Conservation (phyloP, 2,329 filamentous ascomycete genomes). For the Dothistroma pini region DNA sequence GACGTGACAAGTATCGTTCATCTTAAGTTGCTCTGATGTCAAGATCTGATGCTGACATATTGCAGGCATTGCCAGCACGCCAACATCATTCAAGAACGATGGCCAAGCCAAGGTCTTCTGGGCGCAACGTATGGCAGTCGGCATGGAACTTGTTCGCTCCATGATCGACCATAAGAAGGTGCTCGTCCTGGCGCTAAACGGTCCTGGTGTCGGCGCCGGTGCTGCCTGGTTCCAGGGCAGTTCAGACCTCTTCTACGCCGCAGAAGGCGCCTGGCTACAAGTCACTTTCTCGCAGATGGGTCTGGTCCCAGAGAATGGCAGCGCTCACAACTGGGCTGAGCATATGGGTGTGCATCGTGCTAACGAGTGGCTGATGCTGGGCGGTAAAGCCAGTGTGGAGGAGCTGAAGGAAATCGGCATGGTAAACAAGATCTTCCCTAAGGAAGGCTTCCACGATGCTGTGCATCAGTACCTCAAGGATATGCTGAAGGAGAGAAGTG, state of each 20-base stretch:
- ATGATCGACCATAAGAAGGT: slow-evolving; percentile 31
- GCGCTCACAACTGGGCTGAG: slow-evolving; percentile 26
- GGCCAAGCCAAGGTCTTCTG: slow-evolving; percentile 29
- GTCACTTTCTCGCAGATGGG: slow-evolving; percentile 29
- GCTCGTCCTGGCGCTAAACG: slow-evolving; percentile 29
- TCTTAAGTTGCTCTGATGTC: neutral
- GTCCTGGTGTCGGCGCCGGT: slow-evolving; percentile 29
- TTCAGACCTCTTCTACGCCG: slow-evolving; percentile 29
- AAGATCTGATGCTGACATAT: neutral
- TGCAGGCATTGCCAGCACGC: slow-evolving; percentile 15
- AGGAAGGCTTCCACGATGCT: slow-evolving; percentile 25
- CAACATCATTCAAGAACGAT: slow-evolving; percentile 24
- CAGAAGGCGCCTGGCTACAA: slow-evolving; percentile 28
- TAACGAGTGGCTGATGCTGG: slow-evolving; percentile 29
- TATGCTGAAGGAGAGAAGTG: slow-evolving; percentile 26
- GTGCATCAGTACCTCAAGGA: slow-evolving; percentile 25
- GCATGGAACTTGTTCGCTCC: slow-evolving; percentile 26
- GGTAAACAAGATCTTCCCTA: slow-evolving; percentile 29
- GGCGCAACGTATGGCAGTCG: slow-evolving; percentile 22
- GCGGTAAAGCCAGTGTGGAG: slow-evolving; percentile 25
- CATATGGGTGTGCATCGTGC: slow-evolving; percentile 27
- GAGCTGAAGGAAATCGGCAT: slow-evolving; percentile 28
- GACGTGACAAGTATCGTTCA: slow-evolving; percentile 22
- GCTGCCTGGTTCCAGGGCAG: slow-evolving; percentile 30
- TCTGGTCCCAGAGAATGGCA: slow-evolving; percentile 27